Evolutionary conservation across 495 filamentous ascomycete genomes (phyloP).

Genomic region (Haplographium delicatum): DNA sequence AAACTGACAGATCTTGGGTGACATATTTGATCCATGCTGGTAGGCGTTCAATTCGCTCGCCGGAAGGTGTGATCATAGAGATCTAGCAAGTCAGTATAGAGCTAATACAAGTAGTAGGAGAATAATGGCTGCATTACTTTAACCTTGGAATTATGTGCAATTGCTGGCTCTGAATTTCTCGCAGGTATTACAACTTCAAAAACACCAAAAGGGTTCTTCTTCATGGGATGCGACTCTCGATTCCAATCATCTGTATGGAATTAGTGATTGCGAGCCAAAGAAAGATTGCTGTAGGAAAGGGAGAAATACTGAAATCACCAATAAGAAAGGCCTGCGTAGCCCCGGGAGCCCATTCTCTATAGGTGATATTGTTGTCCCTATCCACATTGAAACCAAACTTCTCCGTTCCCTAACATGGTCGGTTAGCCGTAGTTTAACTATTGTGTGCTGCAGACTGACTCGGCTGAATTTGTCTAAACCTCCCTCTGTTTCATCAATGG

Average conservation of each 20-base stretch:
- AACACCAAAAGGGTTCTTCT: slow-evolving; percentile 75
- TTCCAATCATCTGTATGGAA: slow-evolving; percentile 74
- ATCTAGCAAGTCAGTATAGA: slow-evolving; percentile 57
- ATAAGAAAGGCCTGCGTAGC: slow-evolving; percentile 79
- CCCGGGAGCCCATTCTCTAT: slow-evolving; percentile 96
- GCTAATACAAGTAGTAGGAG: slow-evolving; percentile 16
- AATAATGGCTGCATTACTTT: slow-evolving; percentile 55
- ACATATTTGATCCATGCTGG: slow-evolving; percentile 97
- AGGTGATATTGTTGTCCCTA: slow-evolving; percentile 77
- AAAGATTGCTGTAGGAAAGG: slow-evolving; percentile 8
- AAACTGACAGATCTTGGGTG: slow-evolving; percentile 83
- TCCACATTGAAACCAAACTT: slow-evolving; percentile 76
- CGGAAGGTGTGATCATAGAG: slow-evolving; percentile 72
- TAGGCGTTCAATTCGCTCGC: slow-evolving; percentile 78
- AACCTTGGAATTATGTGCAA: slow-evolving; percentile 89
- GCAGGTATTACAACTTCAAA: slow-evolving; percentile 80
- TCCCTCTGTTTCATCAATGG: slow-evolving; percentile 76
- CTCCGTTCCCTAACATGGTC: slow-evolving; percentile 63
- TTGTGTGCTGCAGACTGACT: slow-evolving; percentile 39
- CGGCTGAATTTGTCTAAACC: slow-evolving; percentile 89
- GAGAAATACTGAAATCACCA: slow-evolving; percentile 80
- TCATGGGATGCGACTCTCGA: slow-evolving; percentile 75
- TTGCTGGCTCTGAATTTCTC: slow-evolving; percentile 65
- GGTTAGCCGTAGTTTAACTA: slow-evolving; percentile 1
- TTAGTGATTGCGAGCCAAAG: slow-evolving; percentile 10